These are phyloP conservation scores for Ustilago sp. DNA, from an alignment of 1,284 basidiomycete species.

Conservation along the genomic window DNA sequence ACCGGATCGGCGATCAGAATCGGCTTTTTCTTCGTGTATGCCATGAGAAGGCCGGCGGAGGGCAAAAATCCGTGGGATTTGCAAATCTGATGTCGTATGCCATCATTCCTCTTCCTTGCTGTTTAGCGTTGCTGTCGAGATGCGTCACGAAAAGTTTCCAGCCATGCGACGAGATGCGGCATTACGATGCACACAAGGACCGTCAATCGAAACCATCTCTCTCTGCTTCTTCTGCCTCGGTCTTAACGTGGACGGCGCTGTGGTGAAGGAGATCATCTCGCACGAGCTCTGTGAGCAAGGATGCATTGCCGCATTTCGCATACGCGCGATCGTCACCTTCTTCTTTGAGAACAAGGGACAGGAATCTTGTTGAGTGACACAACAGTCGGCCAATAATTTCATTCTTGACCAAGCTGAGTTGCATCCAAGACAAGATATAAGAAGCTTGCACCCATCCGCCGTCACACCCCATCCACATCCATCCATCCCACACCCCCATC, in stretches of 20 bases:
- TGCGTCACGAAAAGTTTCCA: constrained; percentile 12
- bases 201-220: too few species aligned
- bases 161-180: constrained; percentile 10
- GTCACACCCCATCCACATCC: too few species aligned
- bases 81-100: constrained; percentile 25
- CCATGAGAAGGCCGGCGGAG: not conserved
- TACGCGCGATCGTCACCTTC: not conserved
- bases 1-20: not conserved
- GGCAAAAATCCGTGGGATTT: constrained; percentile 4
- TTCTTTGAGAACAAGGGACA: not conserved
- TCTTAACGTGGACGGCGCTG: not conserved
- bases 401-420: not conserved
- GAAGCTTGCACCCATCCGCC: not conserved
- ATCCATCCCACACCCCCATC: not conserved
- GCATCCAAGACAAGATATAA: constrained; percentile 4
- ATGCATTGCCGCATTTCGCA: constrained; percentile 13
- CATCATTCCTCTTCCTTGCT: constrained; percentile 21
- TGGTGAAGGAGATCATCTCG: constrained; percentile 1
- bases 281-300: constrained; percentile 2
- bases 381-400: not conserved
- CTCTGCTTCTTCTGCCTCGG: not conserved
- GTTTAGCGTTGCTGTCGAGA: not conserved
- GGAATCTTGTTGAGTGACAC: not conserved
- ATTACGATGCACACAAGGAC: constrained; percentile 1
- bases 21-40: not conserved